These are phyloP conservation scores for Cystobasidium slooffiae DNA, from an alignment of 1,284 basidiomycete species.

Conservation along the genomic window DNA sequence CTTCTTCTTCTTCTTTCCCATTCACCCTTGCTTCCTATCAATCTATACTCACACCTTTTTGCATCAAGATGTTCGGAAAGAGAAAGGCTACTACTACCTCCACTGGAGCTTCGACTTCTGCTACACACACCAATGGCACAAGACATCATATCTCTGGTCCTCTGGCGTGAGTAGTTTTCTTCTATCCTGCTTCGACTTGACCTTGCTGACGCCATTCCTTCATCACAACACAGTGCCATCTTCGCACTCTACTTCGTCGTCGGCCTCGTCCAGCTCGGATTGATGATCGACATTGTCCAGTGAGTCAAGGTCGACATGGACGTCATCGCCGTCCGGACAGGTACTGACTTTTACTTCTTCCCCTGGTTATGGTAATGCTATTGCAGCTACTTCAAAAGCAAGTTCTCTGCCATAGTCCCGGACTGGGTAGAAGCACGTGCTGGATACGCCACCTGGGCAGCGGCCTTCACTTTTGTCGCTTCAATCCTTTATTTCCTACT, in stretches of 20 bases:
- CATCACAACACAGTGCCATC: slow-evolving; percentile 8
- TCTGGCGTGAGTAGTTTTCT: neutral
- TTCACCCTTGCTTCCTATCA: too few species aligned
- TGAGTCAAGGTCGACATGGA: neutral
- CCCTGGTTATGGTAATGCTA: neutral
- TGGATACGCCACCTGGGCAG: slow-evolving; percentile 2
- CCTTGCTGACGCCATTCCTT: neutral
- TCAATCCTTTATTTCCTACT: neutral
- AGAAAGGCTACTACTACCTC: too few species aligned
- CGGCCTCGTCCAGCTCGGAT: slow-evolving; percentile 13
- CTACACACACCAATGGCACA: neutral
- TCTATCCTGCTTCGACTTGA: neutral
- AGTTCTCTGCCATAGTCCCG: neutral
- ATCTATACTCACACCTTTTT: too few species aligned
- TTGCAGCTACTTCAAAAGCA: slow-evolving; percentile 9
- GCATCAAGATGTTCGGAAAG: too few species aligned
- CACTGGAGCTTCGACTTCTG: too few species aligned
- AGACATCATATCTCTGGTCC: slow-evolving; percentile 7
- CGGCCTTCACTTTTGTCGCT: neutral
- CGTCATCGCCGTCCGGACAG: neutral
- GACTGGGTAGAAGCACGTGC: slow-evolving; percentile 12
- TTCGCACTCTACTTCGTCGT: slow-evolving; percentile 13
- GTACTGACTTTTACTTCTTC: neutral
- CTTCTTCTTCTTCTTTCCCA: too few species aligned
- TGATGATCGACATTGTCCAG: slow-evolving; percentile 6